phyloP scores from a whole-genome alignment of 805 yeast species.

The Starmera caribaea region DNA sequence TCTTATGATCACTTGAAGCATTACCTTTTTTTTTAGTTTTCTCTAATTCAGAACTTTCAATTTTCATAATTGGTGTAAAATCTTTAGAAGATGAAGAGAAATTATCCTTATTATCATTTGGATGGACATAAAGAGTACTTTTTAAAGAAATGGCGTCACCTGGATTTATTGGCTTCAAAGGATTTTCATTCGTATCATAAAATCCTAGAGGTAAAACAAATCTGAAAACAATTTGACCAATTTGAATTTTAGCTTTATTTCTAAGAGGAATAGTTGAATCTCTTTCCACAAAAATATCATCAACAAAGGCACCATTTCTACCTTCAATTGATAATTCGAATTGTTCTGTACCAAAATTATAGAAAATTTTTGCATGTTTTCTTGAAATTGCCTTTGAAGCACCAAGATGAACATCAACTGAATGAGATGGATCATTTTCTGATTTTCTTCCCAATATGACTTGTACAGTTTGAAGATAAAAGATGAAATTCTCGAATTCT shows the following conservation, averaged over 20 bases:
- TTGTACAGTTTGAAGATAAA: slow-evolving; percentile 93
- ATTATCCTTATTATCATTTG: slow-evolving; percentile 3
- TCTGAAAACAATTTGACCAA: slow-evolving; percentile 84
- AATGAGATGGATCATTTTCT: slow-evolving; percentile 55
- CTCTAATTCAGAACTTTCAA: neutral
- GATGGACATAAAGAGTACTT: slow-evolving; percentile 32
- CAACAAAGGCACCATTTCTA: slow-evolving; percentile 94
- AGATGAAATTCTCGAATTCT: slow-evolving; percentile 88
- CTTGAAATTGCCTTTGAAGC: slow-evolving; percentile 89
- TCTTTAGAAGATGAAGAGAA: slow-evolving; percentile 13
- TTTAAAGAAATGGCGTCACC: slow-evolving; percentile 51
- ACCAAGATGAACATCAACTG: slow-evolving; percentile 89
- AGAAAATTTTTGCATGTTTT: slow-evolving; percentile 90
- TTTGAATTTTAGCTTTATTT: slow-evolving; percentile 79
- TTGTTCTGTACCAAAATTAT: slow-evolving; percentile 91
- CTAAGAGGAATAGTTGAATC: slow-evolving; percentile 85
- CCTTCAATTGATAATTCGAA: slow-evolving; percentile 90
- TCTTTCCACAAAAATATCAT: slow-evolving; percentile 79
- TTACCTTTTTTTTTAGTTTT: no score
- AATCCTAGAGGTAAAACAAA: slow-evolving; percentile 79
- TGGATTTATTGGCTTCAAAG: slow-evolving; percentile 41
- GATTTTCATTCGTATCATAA: slow-evolving; percentile 18
- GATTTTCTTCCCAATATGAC: slow-evolving; percentile 88
- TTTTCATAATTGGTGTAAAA: slow-evolving; percentile 10
- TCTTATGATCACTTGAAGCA: no score